Percentiles rank a stretch among this genome's conserved stretches.
Conservation (phyloP, 306 rosid species). For the Cucumis hystrix region DNA sequence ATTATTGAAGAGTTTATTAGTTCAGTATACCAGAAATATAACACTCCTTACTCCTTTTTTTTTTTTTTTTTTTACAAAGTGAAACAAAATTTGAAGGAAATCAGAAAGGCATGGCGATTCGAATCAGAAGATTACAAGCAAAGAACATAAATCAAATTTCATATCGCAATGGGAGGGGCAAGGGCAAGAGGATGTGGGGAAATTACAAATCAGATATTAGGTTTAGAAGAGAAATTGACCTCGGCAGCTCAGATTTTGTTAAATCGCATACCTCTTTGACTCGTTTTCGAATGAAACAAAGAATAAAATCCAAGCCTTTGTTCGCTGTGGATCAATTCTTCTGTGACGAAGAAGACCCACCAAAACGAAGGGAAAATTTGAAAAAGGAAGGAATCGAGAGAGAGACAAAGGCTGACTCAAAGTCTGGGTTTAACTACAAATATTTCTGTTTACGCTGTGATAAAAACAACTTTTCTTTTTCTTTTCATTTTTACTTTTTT, state of each 20-base stretch:
- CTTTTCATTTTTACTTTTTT: too few relatives aligned
- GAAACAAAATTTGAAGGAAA: not conserved
- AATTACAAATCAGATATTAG: not conserved
- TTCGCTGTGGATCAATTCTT: not conserved
- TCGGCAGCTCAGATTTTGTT: not conserved
- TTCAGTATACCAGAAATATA: not conserved
- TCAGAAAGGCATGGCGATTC: not conserved
- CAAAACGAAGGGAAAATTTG: not conserved
- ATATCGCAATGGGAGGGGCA: not conserved
- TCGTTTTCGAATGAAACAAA: not conserved
- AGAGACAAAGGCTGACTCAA: not conserved
- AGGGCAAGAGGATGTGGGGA: not conserved
- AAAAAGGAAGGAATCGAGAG: not conserved
- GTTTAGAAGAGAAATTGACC: not conserved
- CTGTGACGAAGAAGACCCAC: not conserved
- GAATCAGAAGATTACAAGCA: not conserved
- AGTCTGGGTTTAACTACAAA: not conserved
- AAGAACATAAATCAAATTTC: not conserved
- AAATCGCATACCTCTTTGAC: not conserved
- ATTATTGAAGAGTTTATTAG: not conserved
- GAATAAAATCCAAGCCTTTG: not conserved
- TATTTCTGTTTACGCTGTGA: not conserved
- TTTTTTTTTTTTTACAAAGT: not conserved
- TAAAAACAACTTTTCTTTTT: too few relatives aligned
- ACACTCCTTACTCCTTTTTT: too few relatives aligned